A percentile compares a stretch with the other conserved stretches of the same genome.
Evolutionary conservation across 441 rosid species (phyloP).

Genomic region (Erodium trifolium): DNA sequence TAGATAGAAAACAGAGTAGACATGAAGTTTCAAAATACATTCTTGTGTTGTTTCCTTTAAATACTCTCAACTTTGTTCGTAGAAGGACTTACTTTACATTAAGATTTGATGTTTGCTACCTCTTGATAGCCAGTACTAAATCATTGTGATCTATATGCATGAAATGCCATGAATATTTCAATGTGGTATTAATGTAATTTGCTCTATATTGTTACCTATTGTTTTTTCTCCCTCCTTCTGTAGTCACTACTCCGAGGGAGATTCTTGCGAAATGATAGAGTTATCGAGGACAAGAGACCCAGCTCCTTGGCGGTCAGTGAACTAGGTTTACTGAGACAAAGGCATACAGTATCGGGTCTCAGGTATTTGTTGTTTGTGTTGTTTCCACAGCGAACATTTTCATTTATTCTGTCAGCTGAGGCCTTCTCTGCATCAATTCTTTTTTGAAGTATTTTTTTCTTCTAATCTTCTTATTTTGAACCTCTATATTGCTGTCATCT

Average conservation of each 20-base stretch:
- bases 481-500: not conserved
- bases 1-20: not conserved
- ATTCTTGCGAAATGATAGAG: conserved; percentile 72
- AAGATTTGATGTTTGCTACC: not conserved
- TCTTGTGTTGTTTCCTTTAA: not conserved
- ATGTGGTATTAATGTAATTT: not conserved
- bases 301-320: conserved; percentile 77
- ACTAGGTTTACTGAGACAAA: conserved; percentile 77
- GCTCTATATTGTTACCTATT: not conserved
- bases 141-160: not conserved
- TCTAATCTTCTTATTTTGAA: not conserved
- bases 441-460: not conserved
- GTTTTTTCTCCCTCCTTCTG: conserved; percentile 1
- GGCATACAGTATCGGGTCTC: conserved; percentile 81
- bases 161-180: not conserved
- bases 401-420: not conserved
- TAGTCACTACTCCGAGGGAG: conserved; percentile 89
- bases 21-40: not conserved
- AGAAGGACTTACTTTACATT: not conserved
- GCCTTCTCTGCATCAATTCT: not conserved
- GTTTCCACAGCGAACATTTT: not conserved
- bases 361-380: conserved; percentile 40
- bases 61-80: not conserved
- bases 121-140: not conserved
- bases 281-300: conserved; percentile 44